phyloP scores from a whole-genome alignment of 345 rosid species.

The Salix brachista region DNA sequence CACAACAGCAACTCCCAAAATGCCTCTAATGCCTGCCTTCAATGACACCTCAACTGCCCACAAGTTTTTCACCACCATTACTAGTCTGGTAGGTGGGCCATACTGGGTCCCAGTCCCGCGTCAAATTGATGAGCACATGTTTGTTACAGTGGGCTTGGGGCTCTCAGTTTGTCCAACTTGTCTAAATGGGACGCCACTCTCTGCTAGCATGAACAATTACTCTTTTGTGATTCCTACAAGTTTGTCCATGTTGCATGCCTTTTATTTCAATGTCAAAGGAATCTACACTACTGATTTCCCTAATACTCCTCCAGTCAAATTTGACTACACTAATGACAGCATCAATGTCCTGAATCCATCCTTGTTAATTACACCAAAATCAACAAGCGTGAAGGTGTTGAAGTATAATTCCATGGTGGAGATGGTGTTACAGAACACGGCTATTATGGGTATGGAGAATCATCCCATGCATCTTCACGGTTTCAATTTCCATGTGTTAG shows the following conservation, averaged over 20 bases:
- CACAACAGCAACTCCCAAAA: conserved; percentile 22
- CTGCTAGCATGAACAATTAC: conserved; percentile 78
- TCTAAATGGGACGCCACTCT: conserved; percentile 26
- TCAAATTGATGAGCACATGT: conserved; percentile 63
- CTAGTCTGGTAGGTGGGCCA: conserved; percentile 40
- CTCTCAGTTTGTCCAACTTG: conserved; percentile 54
- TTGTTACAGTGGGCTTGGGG: conserved; percentile 55
- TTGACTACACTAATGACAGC: conserved; percentile 59
- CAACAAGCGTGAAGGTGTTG: conserved; percentile 53
- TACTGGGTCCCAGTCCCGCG: conserved; percentile 64
- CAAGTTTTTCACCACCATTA: conserved; percentile 53
- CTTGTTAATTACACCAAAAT: conserved; percentile 43
- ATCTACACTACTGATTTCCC: conserved; percentile 74
- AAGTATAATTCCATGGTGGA: conserved; percentile 75
- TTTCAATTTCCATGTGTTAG: conserved; percentile 68
- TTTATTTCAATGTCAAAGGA: conserved; percentile 42
- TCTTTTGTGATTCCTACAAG: conserved; percentile 52
- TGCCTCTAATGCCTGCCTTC: conserved; percentile 65
- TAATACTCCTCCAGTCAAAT: conserved; percentile 43
- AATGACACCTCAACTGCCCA: conserved; percentile 68
- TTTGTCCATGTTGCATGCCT: conserved; percentile 62
- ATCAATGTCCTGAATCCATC: conserved; percentile 18
- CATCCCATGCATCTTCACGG: conserved; percentile 95
- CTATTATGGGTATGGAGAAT: conserved; percentile 50
- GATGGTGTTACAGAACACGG: conserved; percentile 71